Conservation (phyloP, 768 basidiomycete genomes). For the Trametes cubensis region DNA sequence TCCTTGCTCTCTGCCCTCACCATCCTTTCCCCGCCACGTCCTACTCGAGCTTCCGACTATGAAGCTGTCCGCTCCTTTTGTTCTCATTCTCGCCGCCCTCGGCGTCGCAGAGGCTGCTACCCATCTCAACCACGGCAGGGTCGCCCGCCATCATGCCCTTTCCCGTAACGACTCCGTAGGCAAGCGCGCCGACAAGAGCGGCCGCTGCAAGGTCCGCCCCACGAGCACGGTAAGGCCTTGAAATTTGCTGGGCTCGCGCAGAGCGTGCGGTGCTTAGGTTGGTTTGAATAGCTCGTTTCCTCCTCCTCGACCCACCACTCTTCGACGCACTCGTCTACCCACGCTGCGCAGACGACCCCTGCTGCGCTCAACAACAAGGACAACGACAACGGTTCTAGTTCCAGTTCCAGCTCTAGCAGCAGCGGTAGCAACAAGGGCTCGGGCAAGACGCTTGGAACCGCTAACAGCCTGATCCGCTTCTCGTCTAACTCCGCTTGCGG, state of each 20-base stretch:
- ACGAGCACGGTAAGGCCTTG: neutral
- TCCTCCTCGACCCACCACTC: constrained; percentile 6
- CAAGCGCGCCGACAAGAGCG: constrained; percentile 9
- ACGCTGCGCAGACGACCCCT: constrained; percentile 13
- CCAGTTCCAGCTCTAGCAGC: constrained; percentile 17
- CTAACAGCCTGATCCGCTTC: constrained; percentile 41
- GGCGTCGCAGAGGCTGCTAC: constrained; percentile 38
- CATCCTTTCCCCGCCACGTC: constrained; percentile 15
- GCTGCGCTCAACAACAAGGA: constrained; percentile 14
- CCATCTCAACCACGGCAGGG: constrained; percentile 41
- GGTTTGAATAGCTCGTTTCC: neutral
- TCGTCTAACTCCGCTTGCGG: constrained; percentile 44
- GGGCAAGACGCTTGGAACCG: constrained; percentile 3
- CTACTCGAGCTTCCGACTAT: constrained; percentile 34
- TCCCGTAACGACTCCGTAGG: constrained; percentile 1
- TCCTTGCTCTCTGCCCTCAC: constrained; percentile 3
- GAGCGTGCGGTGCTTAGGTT: neutral
- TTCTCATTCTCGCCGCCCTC: constrained; percentile 36
- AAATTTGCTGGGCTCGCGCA: too few relatives aligned
- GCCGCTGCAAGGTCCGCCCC: constrained; percentile 17
- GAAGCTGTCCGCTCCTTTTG: constrained; percentile 48
- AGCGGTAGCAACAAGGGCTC: constrained; percentile 6
- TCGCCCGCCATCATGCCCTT: constrained; percentile 10
- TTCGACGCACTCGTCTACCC: constrained; percentile 7
- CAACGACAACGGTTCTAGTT: neutral